Percentiles rank a stretch among this genome's conserved stretches.
These are phyloP conservation scores for Kodamaea sp. DNA, from an alignment of 1,139 yeast genomes.

Conservation along the genomic window DNA sequence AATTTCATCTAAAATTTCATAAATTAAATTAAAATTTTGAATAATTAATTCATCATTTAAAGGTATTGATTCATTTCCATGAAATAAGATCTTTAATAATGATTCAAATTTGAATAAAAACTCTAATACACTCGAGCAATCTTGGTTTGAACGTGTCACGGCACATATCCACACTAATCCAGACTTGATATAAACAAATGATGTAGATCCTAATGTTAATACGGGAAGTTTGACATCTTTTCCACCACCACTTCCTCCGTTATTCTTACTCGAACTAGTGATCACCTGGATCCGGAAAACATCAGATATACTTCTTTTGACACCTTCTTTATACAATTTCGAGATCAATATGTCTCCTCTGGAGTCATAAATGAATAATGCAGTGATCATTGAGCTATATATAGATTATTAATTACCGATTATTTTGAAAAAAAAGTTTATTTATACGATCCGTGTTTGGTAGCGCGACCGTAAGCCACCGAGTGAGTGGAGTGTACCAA, in stretches of 20 bases:
- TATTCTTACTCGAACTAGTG: conserved; percentile 33
- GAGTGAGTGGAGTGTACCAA: no score
- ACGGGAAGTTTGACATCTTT: conserved; percentile 68
- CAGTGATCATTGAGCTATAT: conserved; percentile 59
- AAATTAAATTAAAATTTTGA: conserved; percentile 61
- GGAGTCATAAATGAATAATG: conserved; percentile 68
- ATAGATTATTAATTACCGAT: no score
- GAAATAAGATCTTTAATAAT: conserved; percentile 30
- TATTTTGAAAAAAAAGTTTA: no score
- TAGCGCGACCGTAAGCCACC: no score
- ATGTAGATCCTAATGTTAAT: conserved; percentile 86
- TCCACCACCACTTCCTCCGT: conserved; percentile 11
- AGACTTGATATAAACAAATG: conserved; percentile 75
- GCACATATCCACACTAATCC: conserved; percentile 79
- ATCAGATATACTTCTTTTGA: conserved; percentile 65
- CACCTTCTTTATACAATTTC: conserved; percentile 46
- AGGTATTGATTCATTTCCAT: conserved; percentile 10
- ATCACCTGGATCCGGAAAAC: conserved; percentile 90
- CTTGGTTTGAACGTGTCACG: conserved; percentile 83
- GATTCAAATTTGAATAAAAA: conserved; percentile 61
- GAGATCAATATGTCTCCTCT: conserved; percentile 87
- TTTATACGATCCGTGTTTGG: no score
- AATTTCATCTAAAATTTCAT: conserved; percentile 75
- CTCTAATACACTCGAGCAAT: conserved; percentile 77
- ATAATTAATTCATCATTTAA: conserved; percentile 29